phyloP scores from a whole-genome alignment of 768 basidiomycete genomes.

The Lactarius sp. region DNA sequence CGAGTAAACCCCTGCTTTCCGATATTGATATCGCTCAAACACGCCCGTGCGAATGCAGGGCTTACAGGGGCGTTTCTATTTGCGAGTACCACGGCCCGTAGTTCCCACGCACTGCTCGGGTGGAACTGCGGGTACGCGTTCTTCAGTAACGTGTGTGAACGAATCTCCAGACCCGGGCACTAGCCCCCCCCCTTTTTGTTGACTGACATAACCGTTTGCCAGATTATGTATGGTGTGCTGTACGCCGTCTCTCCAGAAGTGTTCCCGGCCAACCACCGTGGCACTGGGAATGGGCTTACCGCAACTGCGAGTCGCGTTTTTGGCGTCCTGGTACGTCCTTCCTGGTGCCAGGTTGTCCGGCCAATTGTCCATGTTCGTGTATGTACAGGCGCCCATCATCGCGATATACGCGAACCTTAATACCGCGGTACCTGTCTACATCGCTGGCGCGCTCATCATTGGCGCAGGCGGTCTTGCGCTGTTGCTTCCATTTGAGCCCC shows the following conservation, averaged over 20 bases:
- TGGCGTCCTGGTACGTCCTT: slow-evolving; percentile 54
- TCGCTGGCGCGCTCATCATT: slow-evolving; percentile 60
- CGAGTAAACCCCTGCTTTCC: slow-evolving; percentile 35
- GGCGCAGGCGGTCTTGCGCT: slow-evolving; percentile 55
- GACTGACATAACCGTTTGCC: slow-evolving; percentile 9
- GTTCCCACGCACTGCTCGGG: slow-evolving; percentile 60
- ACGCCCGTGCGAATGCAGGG: slow-evolving; percentile 45
- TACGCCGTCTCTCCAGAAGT: slow-evolving; percentile 68
- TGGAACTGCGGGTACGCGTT: slow-evolving; percentile 81
- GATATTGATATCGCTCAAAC: slow-evolving; percentile 39
- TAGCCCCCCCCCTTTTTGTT: background rate
- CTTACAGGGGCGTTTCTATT: slow-evolving; percentile 74
- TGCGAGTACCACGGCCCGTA: slow-evolving; percentile 67
- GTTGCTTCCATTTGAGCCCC: slow-evolving; percentile 66
- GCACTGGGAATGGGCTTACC: slow-evolving; percentile 64
- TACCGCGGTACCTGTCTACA: slow-evolving; percentile 67
- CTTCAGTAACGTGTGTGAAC: slow-evolving; percentile 46
- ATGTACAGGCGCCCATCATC: slow-evolving; percentile 60
- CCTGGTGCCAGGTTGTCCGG: background rate
- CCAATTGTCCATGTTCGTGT: background rate
- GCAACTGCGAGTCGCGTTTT: slow-evolving; percentile 59
- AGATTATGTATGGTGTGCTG: slow-evolving; percentile 74
- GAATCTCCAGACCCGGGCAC: background rate
- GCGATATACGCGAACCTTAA: slow-evolving; percentile 61
- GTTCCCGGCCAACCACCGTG: slow-evolving; percentile 67